Evolutionary conservation across 139 green algal species (phyloP).

Genomic region (Eudorina sp.): DNA sequence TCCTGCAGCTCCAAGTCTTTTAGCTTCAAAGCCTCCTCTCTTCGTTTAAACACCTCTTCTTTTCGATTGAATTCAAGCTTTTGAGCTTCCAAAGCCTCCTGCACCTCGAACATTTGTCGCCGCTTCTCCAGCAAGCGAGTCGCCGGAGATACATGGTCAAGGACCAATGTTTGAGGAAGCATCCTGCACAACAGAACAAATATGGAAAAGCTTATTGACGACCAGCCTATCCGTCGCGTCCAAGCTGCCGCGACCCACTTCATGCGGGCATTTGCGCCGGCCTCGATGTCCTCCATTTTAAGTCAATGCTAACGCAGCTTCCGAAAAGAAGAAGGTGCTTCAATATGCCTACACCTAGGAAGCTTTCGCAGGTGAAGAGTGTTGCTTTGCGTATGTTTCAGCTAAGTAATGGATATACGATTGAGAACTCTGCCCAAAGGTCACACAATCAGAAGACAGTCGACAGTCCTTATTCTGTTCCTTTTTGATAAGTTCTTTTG

Average conservation of each 20-base stretch:
- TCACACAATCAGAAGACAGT: too few species aligned
- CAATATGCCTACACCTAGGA: too few species aligned
- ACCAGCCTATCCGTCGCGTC: too few species aligned
- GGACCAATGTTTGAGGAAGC: constrained; percentile 76
- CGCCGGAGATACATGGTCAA: constrained; percentile 91
- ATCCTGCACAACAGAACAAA: constrained; percentile 23
- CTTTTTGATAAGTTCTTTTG: too few species aligned
- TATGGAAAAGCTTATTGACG: not conserved
- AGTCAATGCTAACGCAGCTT: too few species aligned
- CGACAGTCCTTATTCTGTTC: too few species aligned
- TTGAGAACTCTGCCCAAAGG: too few species aligned
- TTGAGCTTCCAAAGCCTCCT: constrained; percentile 90
- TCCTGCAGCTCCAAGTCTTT: constrained; percentile 95
- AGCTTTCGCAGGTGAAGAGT: too few species aligned
- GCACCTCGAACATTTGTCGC: constrained; percentile 95
- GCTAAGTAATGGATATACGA: too few species aligned
- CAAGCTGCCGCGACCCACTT: constrained; percentile 13
- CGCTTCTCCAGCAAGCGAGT: constrained; percentile 93
- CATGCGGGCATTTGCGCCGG: not conserved
- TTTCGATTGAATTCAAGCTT: constrained; percentile 87
- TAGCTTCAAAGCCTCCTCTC: constrained; percentile 90
- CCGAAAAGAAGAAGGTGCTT: too few species aligned
- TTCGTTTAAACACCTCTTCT: constrained; percentile 87
- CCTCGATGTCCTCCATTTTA: constrained; percentile 26
- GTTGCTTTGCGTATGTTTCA: too few species aligned